Conservation (phyloP, 2,329 filamentous ascomycete species). For the Exophiala sp. region DNA sequence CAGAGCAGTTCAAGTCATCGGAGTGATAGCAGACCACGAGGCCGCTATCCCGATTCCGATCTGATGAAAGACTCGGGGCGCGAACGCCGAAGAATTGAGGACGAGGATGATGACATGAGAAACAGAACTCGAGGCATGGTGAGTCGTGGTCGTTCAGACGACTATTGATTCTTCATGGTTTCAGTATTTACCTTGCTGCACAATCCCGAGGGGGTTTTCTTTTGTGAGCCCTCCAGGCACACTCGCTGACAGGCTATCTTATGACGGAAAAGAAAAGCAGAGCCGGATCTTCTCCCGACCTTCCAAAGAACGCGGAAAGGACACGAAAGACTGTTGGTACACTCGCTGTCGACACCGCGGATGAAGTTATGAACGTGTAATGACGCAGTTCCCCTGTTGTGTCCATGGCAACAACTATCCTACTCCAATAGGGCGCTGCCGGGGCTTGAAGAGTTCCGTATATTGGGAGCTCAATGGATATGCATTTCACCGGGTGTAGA, state of each 20-base stretch:
- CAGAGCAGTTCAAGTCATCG: slow-evolving; percentile 22
- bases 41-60: slow-evolving; percentile 17
- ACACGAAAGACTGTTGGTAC: slow-evolving; percentile 9
- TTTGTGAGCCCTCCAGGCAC: neutral
- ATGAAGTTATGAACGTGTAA: neutral
- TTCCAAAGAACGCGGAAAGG: slow-evolving; percentile 9
- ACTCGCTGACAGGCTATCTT: slow-evolving; percentile 6
- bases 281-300: slow-evolving; percentile 2
- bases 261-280: slow-evolving; percentile 2
- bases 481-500: neutral
- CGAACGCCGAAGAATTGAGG: slow-evolving; percentile 12
- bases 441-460: too few species aligned
- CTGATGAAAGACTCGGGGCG: slow-evolving; percentile 15
- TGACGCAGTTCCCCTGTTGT: neutral
- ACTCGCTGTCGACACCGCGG: slow-evolving; percentile 10
- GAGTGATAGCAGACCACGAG: slow-evolving; percentile 5
- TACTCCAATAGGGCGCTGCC: neutral
- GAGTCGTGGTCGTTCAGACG: slow-evolving; percentile 18
- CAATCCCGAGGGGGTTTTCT: neutral
- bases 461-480: neutral
- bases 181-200: neutral
- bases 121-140: slow-evolving; percentile 16
- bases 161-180: slow-evolving; percentile 6
- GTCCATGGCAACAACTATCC: neutral
- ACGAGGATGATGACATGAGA: slow-evolving; percentile 10